phyloP scores from a whole-genome alignment of 164 flowering plant genomes.

The Magnolia kwangsiensis region DNA sequence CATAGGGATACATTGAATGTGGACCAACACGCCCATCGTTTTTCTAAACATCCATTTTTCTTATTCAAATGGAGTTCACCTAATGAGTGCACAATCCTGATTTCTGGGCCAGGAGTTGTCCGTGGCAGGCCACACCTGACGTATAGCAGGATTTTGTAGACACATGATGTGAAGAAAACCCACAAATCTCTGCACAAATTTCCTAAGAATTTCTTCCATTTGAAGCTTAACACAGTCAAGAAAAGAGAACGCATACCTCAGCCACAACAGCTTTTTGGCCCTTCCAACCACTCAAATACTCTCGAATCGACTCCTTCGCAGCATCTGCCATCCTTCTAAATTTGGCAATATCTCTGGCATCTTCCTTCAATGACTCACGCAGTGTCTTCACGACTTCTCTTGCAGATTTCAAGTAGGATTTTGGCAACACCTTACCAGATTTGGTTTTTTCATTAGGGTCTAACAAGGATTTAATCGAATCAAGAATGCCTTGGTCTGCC shows the following conservation, averaged over 20 bases:
- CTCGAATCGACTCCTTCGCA: conserved; percentile 89
- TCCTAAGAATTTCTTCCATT: too few relatives aligned
- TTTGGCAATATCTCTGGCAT: conserved; percentile 64
- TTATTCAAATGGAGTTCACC: too few relatives aligned
- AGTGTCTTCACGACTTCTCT: conserved; percentile 84
- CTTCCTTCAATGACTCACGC: conserved; percentile 79
- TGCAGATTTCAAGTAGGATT: conserved; percentile 86
- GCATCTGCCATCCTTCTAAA: conserved; percentile 91
- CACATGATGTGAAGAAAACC: too few relatives aligned
- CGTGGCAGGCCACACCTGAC: too few relatives aligned
- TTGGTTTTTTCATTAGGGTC: conserved; percentile 92
- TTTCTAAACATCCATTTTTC: too few relatives aligned
- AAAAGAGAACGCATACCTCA: conserved; percentile 44
- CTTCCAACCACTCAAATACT: conserved; percentile 69
- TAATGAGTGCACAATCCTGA: too few relatives aligned
- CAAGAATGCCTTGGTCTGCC: conserved; percentile 50
- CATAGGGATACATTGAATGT: too few relatives aligned
- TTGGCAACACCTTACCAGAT: conserved; percentile 84
- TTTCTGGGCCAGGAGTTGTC: too few relatives aligned
- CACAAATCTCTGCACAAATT: too few relatives aligned
- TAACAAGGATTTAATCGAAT: conserved; percentile 61
- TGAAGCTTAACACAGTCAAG: neutral
- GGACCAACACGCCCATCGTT: too few relatives aligned
- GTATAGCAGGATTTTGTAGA: too few relatives aligned
- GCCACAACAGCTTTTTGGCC: conserved; percentile 49